Conservation (phyloP, 2,329 filamentous ascomycete species). For the Trichoderma arundinaceum region DNA sequence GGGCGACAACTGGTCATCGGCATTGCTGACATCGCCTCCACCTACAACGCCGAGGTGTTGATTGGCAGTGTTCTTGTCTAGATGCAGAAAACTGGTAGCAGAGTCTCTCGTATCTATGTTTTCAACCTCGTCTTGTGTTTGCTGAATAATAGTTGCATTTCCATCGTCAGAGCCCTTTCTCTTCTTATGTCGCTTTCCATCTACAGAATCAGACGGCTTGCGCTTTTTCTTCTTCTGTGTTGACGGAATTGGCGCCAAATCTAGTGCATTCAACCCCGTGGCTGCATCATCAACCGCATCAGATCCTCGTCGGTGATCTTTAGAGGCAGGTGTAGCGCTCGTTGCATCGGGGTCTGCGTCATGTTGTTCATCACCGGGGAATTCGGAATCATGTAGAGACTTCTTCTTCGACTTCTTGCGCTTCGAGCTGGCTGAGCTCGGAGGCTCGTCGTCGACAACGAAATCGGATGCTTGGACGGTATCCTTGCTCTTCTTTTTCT, state of each 20-base stretch:
- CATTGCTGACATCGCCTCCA: constrained; percentile 35
- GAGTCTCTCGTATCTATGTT: constrained; percentile 17
- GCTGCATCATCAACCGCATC: constrained; percentile 19
- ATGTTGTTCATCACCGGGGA: constrained; percentile 26
- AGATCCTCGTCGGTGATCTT: neutral
- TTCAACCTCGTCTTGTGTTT: constrained; percentile 34
- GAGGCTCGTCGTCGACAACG: constrained; percentile 33
- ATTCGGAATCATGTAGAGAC: constrained; percentile 25
- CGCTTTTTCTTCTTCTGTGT: constrained; percentile 45
- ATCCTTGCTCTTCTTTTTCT: constrained; percentile 39
- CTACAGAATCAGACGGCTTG: constrained; percentile 41
- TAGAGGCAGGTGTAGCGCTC: neutral
- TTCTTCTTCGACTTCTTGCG: constrained; percentile 40
- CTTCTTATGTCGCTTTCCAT: constrained; percentile 46
- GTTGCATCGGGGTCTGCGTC: neutral
- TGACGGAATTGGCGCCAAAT: constrained; percentile 35
- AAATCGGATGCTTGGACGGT: constrained; percentile 28
- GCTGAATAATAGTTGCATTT: constrained; percentile 33
- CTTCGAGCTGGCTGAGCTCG: constrained; percentile 37
- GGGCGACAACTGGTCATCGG: constrained; percentile 40
- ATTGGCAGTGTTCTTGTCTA: constrained; percentile 21
- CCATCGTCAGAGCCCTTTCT: constrained; percentile 38
- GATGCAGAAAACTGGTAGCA: constrained; percentile 31
- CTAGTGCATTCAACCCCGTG: constrained; percentile 31
- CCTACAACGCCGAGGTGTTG: constrained; percentile 32